Evolutionary conservation across 2,329 filamentous ascomycete genomes (phyloP), one percentile per base, ranked within the genome.

Genomic region (Arthrobotrys conoides): DNA sequence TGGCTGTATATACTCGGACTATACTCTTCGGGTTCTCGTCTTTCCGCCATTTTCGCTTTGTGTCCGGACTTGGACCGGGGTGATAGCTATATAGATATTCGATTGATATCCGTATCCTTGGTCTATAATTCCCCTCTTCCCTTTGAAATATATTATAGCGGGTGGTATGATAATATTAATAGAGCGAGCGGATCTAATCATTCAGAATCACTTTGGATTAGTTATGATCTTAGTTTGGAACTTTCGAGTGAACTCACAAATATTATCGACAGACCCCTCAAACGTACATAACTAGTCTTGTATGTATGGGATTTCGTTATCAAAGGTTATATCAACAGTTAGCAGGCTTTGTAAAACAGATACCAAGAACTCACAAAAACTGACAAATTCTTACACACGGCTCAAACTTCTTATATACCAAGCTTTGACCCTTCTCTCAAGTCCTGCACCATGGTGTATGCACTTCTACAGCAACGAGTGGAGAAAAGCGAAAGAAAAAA

Each of bases 1-100:
- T 69, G 64, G 27, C 71, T 76, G 65, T 76, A 76, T 22, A 76
- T 27, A 30, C 71, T 76, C 33, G 71, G 71, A 36, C 71, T 76
- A 16, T 76, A 76, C 12, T 57, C 46, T 0, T 76, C 65, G 8
- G 65, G 48, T 16, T n/a, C 46, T 22, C 18, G 55, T 53, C 63
- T 46, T 59, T 30, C 36, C 46, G 53, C 69, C 64, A 76, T 63
- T n/a, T 12, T 67, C 18, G 33, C 49, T 3, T 2, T 46, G 5
- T 20, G n/a, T 46, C n/a, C n/a, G n/a, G 44, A 5, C 18, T 20
- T 20, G 16, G 18, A n/a, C 44, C 18, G 16, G 44, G 44, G 8
- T 18, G 20, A 12, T 20, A 8, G n/a, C 3, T 46, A 2, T 9
- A 12, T 20, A 8, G n/a, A 18, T 46, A 2, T 9, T 41, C 12